phyloP scores from a whole-genome alignment of 257 asterid genomes.

The Primulina eburnea region DNA sequence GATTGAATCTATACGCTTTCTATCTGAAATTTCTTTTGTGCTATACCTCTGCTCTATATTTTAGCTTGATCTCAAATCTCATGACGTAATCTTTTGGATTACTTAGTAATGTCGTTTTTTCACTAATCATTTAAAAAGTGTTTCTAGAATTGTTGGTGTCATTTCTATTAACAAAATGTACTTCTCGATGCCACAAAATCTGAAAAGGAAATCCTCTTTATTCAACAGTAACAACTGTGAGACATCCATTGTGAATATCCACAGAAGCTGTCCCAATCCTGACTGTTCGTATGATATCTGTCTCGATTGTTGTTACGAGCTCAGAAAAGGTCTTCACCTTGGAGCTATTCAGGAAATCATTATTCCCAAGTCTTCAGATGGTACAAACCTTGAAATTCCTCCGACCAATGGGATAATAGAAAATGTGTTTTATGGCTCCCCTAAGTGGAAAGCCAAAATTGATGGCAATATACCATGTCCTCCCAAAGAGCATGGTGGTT shows the following conservation, averaged over 20 bases:
- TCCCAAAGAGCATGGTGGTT: conserved; percentile 66
- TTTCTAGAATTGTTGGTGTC: not conserved
- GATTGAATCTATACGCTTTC: not conserved
- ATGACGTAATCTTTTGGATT: not conserved
- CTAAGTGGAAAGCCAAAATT: conserved; percentile 47
- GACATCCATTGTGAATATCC: conserved; percentile 74
- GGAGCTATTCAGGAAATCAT: conserved; percentile 37
- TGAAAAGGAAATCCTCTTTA: conserved; percentile 25
- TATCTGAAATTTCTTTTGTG: not conserved
- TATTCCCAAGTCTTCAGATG: conserved; percentile 21
- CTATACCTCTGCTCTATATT: not conserved
- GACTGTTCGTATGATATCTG: conserved; percentile 66
- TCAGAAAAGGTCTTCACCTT: conserved; percentile 52
- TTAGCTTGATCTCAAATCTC: not conserved
- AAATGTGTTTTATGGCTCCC: conserved; percentile 8
- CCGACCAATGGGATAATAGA: conserved; percentile 23
- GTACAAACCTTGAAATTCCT: too few species aligned
- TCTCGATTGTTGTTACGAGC: conserved; percentile 68
- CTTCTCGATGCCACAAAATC: conserved; percentile 11
- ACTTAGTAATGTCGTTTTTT: not conserved
- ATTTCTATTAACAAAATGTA: conserved; percentile 11
- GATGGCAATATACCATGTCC: conserved; percentile 70
- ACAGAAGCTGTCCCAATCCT: conserved; percentile 64
- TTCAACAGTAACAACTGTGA: conserved; percentile 73
- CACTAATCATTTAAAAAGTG: not conserved